These are phyloP conservation scores for Pseudohyphozyma bogoriensis DNA, from an alignment of 768 basidiomycete genomes.

Conservation along the genomic window DNA sequence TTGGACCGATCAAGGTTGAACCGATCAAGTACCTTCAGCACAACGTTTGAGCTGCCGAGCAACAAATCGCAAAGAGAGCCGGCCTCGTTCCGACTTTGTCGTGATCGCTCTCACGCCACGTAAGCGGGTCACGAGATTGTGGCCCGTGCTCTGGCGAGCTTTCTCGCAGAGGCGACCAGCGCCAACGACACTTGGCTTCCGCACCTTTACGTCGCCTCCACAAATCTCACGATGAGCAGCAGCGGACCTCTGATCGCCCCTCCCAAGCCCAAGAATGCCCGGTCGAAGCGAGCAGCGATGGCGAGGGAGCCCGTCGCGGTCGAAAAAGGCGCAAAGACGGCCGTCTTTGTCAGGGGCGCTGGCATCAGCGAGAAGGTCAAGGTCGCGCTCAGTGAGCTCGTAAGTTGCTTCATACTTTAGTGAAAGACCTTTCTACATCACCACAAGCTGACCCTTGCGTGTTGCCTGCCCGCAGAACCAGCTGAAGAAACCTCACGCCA, in stretches of 20 bases:
- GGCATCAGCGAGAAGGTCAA: slow-evolving; percentile 72
- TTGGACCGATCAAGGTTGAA: no score
- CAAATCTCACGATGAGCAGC: no score
- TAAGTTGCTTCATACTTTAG: slow-evolving; percentile 41
- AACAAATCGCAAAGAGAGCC: no score
- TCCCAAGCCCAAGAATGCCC: slow-evolving; percentile 83
- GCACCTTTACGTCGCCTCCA: no score
- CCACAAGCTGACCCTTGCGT: neutral
- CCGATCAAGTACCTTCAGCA: no score
- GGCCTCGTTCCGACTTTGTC: no score
- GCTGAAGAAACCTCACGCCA: slow-evolving; percentile 78
- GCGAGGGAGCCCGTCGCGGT: slow-evolving; percentile 80
- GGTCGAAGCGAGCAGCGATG: slow-evolving; percentile 79
- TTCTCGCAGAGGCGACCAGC: no score
- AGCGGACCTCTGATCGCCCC: slow-evolving; percentile 28
- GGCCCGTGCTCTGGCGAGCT: no score
- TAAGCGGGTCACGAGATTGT: no score
- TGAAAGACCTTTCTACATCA: neutral
- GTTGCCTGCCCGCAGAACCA: slow-evolving; percentile 58
- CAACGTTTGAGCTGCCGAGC: no score
- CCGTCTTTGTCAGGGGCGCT: slow-evolving; percentile 81
- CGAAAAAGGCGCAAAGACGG: slow-evolving; percentile 69
- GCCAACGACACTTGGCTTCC: no score
- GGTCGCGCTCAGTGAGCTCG: slow-evolving; percentile 77
- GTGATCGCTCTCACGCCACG: no score